These are phyloP conservation scores for Penicillium macrosclerotiorum DNA, from an alignment of 495 filamentous ascomycete species.

Conservation along the genomic window DNA sequence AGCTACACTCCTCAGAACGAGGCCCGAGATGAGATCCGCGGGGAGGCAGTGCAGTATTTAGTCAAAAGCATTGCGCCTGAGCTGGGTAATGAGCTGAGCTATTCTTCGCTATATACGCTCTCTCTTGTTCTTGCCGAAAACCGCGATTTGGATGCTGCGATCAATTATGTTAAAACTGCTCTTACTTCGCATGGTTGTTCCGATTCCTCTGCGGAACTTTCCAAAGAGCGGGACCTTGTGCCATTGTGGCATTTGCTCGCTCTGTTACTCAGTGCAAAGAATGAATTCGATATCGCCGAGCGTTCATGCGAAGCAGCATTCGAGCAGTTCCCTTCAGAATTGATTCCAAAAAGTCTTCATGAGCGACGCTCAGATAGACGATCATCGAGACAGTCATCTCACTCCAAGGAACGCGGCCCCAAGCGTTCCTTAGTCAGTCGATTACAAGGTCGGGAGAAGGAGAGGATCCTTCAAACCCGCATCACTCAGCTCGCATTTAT, in stretches of 20 bases:
- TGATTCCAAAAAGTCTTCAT: slow-evolving; percentile 52
- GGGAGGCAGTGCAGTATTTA: slow-evolving; percentile 70
- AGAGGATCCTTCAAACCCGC: slow-evolving; percentile 80
- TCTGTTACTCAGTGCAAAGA: slow-evolving; percentile 77
- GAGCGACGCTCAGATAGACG: slow-evolving; percentile 31
- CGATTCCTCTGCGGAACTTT: slow-evolving; percentile 24
- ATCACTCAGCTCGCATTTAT: slow-evolving; percentile 88
- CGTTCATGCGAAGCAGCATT: slow-evolving; percentile 86
- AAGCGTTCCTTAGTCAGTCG: slow-evolving; percentile 61
- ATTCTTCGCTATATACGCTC: slow-evolving; percentile 76
- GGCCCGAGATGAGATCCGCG: slow-evolving; percentile 63
- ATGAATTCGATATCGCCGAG: slow-evolving; percentile 77
- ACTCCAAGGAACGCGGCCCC: slow-evolving; percentile 33
- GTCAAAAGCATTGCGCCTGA: slow-evolving; percentile 66
- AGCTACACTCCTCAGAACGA: slow-evolving; percentile 71
- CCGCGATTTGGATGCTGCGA: slow-evolving; percentile 70
- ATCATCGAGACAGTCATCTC: slow-evolving; percentile 29
- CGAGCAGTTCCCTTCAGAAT: slow-evolving; percentile 68
- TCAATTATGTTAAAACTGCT: slow-evolving; percentile 69
- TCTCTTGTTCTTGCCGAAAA: slow-evolving; percentile 77
- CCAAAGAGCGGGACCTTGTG: slow-evolving; percentile 41
- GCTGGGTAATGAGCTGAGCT: slow-evolving; percentile 56
- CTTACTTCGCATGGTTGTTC: slow-evolving; percentile 40
- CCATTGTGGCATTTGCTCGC: slow-evolving; percentile 79
- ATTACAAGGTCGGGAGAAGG: slow-evolving; percentile 75